A percentile compares a stretch with the other conserved stretches of the same genome.
Evolutionary conservation across 1,139 yeast genomes (phyloP).

Genomic region (Geotrichum macrosporum): DNA sequence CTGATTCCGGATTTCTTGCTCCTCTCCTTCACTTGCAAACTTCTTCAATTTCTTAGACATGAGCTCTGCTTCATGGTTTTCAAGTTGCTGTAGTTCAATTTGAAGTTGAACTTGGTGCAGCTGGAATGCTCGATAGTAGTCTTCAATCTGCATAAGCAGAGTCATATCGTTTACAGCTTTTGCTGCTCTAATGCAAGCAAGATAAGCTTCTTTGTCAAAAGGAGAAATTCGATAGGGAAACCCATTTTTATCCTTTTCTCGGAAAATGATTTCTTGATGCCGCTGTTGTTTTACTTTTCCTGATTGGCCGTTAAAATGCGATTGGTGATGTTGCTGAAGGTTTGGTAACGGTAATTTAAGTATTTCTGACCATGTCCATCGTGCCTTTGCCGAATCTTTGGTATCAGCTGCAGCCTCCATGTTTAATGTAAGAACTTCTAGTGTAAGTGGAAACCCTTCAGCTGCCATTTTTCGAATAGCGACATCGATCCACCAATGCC

Average conservation of each 20-base stretch:
- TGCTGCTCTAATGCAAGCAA: slow-evolving; percentile 15
- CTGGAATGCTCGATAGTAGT: slow-evolving; percentile 12
- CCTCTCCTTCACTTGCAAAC: background rate
- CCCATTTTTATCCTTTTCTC: slow-evolving; percentile 13
- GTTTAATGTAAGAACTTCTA: slow-evolving; percentile 26
- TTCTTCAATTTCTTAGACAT: background rate
- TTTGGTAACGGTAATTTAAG: slow-evolving; percentile 15
- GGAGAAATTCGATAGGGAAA: slow-evolving; percentile 3
- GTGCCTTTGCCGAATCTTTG: slow-evolving; percentile 25
- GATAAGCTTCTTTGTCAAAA: slow-evolving; percentile 20
- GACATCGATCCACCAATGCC: slow-evolving; percentile 27
- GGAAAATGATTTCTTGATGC: background rate
- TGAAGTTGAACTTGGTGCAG: slow-evolving; percentile 7
- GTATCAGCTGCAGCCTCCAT: slow-evolving; percentile 26
- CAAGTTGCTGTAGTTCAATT: slow-evolving; percentile 4
- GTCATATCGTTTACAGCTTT: slow-evolving; percentile 5
- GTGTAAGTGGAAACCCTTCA: slow-evolving; percentile 22
- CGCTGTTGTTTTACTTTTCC: background rate
- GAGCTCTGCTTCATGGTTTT: background rate
- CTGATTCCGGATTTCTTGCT: background rate
- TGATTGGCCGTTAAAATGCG: too few species aligned
- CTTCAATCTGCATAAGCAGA: slow-evolving; percentile 10
- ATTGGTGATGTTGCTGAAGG: background rate
- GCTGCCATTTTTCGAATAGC: slow-evolving; percentile 26
- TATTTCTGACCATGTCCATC: slow-evolving; percentile 28